These are phyloP conservation scores for Vaccinium vitisidaea DNA, from an alignment of 148 eudicot genomes.

Conservation along the genomic window DNA sequence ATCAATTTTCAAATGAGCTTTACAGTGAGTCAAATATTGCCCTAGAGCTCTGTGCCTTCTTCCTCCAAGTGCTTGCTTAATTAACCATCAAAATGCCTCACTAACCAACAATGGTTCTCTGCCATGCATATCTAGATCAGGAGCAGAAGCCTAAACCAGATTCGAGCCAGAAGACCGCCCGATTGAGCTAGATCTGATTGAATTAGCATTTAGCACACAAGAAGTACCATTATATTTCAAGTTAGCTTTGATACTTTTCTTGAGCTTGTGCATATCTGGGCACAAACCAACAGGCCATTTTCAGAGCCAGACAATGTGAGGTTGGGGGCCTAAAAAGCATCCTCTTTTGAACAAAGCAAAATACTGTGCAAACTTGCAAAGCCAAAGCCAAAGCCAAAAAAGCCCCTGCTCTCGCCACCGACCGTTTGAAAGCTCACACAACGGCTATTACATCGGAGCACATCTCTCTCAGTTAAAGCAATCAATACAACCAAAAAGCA, in stretches of 20 bases:
- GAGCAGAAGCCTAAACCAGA: too few relatives aligned
- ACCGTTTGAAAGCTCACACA: not conserved
- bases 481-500: not conserved
- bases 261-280: not conserved
- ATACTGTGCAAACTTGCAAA: not conserved
- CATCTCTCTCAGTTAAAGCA: not conserved
- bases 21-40: too few relatives aligned
- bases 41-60: too few relatives aligned
- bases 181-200: too few relatives aligned
- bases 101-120: too few relatives aligned
- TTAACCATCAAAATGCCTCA: too few relatives aligned
- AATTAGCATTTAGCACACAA: too few relatives aligned
- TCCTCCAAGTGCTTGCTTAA: too few relatives aligned
- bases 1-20: too few relatives aligned
- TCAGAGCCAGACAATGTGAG: not conserved
- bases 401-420: not conserved
- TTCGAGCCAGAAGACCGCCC: too few relatives aligned
- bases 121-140: too few relatives aligned
- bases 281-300: not conserved
- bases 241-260: not conserved
- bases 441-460: constrained; percentile 4
- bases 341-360: not conserved
- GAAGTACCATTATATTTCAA: too few relatives aligned
- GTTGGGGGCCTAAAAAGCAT: not conserved
- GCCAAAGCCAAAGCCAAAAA: not conserved